These are phyloP conservation scores for Phytophthora podocarpi DNA, from an alignment of 352 stramenopile species.

Conservation along the genomic window DNA sequence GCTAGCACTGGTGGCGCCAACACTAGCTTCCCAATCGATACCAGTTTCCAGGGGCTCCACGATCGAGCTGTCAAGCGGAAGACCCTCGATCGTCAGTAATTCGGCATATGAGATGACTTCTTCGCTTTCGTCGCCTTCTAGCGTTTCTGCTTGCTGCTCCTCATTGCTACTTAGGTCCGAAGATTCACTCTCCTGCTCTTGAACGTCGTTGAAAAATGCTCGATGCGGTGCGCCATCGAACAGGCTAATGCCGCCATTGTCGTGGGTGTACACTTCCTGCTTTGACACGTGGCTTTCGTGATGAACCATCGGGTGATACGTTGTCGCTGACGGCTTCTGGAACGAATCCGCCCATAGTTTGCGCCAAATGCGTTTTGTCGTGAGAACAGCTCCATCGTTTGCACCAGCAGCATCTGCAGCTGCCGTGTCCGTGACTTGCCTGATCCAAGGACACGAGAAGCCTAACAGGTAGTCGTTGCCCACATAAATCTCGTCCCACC, in stretches of 20 bases:
- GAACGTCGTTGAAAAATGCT: conserved; percentile 80
- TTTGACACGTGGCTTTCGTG: conserved; percentile 88
- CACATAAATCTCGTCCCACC: conserved; percentile 97
- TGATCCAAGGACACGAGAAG: conserved; percentile 86
- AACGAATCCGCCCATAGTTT: conserved; percentile 56
- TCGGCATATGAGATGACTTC: conserved; percentile 63
- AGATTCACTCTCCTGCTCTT: conserved; percentile 52
- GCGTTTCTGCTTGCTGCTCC: conserved; percentile 17
- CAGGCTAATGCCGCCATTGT: conserved; percentile 75
- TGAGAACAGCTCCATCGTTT: conserved; percentile 42
- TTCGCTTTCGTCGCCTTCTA: conserved; percentile 30
- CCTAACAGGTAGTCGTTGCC: conserved; percentile 91
- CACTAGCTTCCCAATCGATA: conserved; percentile 38
- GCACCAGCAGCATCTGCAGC: conserved; percentile 12
- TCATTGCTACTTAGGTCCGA: conserved; percentile 50
- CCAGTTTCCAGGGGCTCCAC: conserved; percentile 62
- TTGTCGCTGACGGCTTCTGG: conserved; percentile 37
- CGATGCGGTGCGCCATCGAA: conserved; percentile 89
- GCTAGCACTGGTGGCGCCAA: conserved; percentile 24
- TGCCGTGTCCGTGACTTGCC: conserved; percentile 1
- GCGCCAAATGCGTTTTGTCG: conserved; percentile 50
- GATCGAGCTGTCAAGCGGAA: conserved; percentile 61
- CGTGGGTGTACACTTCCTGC: conserved; percentile 77
- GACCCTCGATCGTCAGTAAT: conserved; percentile 50
- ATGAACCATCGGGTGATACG: conserved; percentile 74